Percentiles rank a stretch among this genome's conserved stretches.
These are phyloP conservation scores for Helichrysum umbraculigerum DNA, from an alignment of 129 eudicot species.

Conservation along the genomic window DNA sequence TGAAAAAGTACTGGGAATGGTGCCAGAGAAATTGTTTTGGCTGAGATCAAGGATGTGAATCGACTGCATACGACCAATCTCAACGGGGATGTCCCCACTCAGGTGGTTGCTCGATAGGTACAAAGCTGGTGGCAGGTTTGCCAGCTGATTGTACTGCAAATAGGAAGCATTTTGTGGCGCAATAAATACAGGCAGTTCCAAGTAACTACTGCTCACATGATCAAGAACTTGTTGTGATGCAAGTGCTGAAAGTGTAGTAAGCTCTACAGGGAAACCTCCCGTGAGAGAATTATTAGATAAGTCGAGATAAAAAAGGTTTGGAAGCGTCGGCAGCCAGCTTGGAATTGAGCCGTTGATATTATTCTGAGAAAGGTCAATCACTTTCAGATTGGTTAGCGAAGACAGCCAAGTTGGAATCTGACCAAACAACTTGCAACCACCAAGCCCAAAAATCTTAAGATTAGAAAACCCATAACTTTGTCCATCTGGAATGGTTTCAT, in stretches of 20 bases:
- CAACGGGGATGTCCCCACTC: conserved; percentile 55
- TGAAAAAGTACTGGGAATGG: conserved; percentile 53
- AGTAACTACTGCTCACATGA: conserved; percentile 38
- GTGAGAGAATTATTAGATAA: conserved; percentile 50
- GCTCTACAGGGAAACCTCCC: conserved; percentile 51
- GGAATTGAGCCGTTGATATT: conserved; percentile 53
- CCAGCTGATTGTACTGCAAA: conserved; percentile 69
- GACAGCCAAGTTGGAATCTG: conserved; percentile 54
- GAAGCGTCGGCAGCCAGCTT: conserved; percentile 49
- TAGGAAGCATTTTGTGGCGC: conserved; percentile 61
- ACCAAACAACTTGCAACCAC: conserved; percentile 65
- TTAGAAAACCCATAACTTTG: conserved; percentile 36
- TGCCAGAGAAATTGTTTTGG: conserved; percentile 52
- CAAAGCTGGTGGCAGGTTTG: conserved; percentile 64
- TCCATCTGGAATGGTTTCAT: conserved; percentile 44
- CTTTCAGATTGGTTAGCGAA: conserved; percentile 44
- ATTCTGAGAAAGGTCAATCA: conserved; percentile 63
- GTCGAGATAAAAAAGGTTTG: conserved; percentile 64
- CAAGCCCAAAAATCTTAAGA: conserved; percentile 54
- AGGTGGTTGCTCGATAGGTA: conserved; percentile 52
- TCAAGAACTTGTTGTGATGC: conserved; percentile 39
- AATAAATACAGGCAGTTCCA: conserved; percentile 73
- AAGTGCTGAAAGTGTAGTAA: conserved; percentile 43
- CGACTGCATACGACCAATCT: conserved; percentile 57
- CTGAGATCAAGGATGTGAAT: conserved; percentile 62